Conservation (phyloP, 2,329 filamentous ascomycete genomes). For the Rhynchosporium agropyri region DNA sequence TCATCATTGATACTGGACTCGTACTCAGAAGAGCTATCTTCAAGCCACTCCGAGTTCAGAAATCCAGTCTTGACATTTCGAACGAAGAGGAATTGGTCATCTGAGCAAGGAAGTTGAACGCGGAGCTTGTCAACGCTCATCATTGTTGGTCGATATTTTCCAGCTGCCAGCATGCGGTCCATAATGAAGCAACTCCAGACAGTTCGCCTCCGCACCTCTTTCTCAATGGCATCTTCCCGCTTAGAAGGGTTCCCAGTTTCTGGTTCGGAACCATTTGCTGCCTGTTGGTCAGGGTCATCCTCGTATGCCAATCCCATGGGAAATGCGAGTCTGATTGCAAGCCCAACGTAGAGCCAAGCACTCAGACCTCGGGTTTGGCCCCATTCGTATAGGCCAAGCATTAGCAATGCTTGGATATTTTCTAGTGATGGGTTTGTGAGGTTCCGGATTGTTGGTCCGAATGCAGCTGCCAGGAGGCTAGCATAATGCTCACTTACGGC, state of each 20-base stretch:
- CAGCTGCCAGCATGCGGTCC: constrained; percentile 69
- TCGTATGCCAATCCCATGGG: constrained; percentile 63
- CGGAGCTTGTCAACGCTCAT: constrained; percentile 61
- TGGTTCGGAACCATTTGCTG: neutral
- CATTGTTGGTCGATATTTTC: constrained; percentile 61
- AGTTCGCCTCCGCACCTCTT: constrained; percentile 67
- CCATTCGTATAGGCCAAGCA: constrained; percentile 75
- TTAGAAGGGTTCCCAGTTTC: constrained; percentile 30
- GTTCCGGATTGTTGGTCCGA: constrained; percentile 51
- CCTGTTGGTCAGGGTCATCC: constrained; percentile 45
- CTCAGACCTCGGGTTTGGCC: constrained; percentile 62
- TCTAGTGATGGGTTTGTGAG: constrained; percentile 60
- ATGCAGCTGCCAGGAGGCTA: constrained; percentile 55
- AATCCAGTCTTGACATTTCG: constrained; percentile 58
- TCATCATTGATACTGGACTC: constrained; percentile 31
- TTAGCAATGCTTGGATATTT: constrained; percentile 67
- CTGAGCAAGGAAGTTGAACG: constrained; percentile 69
- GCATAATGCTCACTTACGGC: constrained; percentile 68
- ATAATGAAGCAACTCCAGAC: constrained; percentile 77
- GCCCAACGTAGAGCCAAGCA: constrained; percentile 68
- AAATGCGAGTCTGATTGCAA: constrained; percentile 62
- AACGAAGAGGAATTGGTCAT: constrained; percentile 64
- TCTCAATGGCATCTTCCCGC: constrained; percentile 53
- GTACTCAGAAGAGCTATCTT: constrained; percentile 48
- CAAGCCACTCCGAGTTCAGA: constrained; percentile 47